phyloP scores from a whole-genome alignment of 768 basidiomycete species.

The Coprinopsis marcescibilis region DNA sequence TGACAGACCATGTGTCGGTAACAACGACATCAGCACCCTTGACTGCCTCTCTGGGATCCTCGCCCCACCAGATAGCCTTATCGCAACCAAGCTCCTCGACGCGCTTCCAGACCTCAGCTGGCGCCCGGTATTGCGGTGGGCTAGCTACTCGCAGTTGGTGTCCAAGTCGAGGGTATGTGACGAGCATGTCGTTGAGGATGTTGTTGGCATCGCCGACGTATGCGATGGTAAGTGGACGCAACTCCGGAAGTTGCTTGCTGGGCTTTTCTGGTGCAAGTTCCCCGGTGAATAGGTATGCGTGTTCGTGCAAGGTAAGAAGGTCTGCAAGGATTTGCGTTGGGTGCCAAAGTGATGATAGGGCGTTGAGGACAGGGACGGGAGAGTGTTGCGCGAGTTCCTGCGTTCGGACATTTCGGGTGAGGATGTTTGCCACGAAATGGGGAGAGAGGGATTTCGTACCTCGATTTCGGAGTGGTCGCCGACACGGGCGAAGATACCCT shows the following conservation, averaged over 20 bases:
- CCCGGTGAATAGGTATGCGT: slow-evolving; percentile 47
- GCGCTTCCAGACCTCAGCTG: slow-evolving; percentile 71
- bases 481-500: slow-evolving; percentile 96
- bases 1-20: slow-evolving; percentile 88
- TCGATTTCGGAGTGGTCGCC: slow-evolving; percentile 91
- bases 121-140: slow-evolving; percentile 69
- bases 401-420: slow-evolving; percentile 5
- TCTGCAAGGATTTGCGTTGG: slow-evolving; percentile 95
- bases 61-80: slow-evolving; percentile 65
- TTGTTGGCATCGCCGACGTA: slow-evolving; percentile 96
- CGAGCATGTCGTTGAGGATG: slow-evolving; percentile 95
- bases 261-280: slow-evolving; percentile 16
- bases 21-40: slow-evolving; percentile 89
- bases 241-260: slow-evolving; percentile 31
- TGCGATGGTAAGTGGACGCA: slow-evolving; percentile 81
- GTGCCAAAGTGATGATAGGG: slow-evolving; percentile 93
- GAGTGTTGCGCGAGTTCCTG: slow-evolving; percentile 90
- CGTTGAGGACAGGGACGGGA: slow-evolving; percentile 92
- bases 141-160: slow-evolving; percentile 82
- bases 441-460: slow-evolving; percentile 36
- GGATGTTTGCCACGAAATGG: not conserved
- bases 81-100: slow-evolving; percentile 74
- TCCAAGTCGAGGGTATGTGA: slow-evolving; percentile 87
- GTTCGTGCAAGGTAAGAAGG: slow-evolving; percentile 83
- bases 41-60: slow-evolving; percentile 82